Evolutionary conservation across 2,329 filamentous ascomycete species (phyloP), one percentile per base, ranked within the genome.

Genomic region (Aspergillus brunneoviolaceus): DNA sequence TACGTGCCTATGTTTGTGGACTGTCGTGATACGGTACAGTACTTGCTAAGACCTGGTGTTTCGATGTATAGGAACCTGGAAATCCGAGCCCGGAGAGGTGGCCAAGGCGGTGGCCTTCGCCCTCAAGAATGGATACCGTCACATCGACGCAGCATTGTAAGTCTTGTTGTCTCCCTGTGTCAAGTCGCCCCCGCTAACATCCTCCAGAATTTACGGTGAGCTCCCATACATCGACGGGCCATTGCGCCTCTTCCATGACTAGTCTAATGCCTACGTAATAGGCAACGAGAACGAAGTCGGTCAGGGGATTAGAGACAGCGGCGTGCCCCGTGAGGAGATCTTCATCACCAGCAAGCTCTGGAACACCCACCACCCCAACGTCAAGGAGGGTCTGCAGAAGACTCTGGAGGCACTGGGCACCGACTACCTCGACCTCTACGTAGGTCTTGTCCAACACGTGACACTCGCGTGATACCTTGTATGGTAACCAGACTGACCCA

Each of bases 311-410:
- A 29, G 27, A 29, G 27, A 29, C 27, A 29, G 27, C 27, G 27
- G 27, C 5, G 27, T 29, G 7, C 27, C 27, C 27, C 27, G 27
- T 29, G 27, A 29, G 19, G 21, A 49, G 7, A 23, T n/a, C 9
- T 48, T 49, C 47, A 49, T 29, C 27, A 29, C 27, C 27, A 29
- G 27, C 27, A 29, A 29, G 27, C 49, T 51, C n/a, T 85, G 91
- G 81, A 92, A 93, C 58, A 89, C 87, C 83, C 89, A 92, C 79
- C 69, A 72, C 23, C 25, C 60, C 7, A 86, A 89, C 78, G 82
- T 84, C 61, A 87, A 87, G 35, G 77, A 81, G 42, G 85, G 60
- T 55, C 66, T 80, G 47, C 68, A 75, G 55, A 69, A 73, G 47
- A 76, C 78, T 5, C 71, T 81, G 21, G 61, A 68, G 5, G 74